phyloP scores from a whole-genome alignment of 1,284 basidiomycete species.

The Naganishia sp. region DNA sequence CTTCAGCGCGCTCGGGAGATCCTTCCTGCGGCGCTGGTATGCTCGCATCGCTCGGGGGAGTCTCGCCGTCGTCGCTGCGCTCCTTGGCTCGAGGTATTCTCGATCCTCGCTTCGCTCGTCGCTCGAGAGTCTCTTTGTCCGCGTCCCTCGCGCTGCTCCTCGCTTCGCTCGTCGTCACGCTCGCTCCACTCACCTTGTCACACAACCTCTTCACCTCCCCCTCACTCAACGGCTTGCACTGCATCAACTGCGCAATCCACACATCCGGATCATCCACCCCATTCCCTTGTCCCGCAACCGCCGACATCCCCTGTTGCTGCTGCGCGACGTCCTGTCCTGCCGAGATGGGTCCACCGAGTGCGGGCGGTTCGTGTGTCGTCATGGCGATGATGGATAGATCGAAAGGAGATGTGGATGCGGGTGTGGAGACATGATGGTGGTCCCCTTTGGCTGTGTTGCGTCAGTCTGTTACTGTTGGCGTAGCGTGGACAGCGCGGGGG shows the following conservation, averaged over 20 bases:
- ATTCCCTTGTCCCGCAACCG: background rate
- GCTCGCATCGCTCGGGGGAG: background rate
- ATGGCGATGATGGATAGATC: background rate
- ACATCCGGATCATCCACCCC: conserved; percentile 58
- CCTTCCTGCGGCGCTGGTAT: background rate
- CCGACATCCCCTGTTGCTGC: background rate
- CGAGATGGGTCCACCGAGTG: conserved; percentile 20
- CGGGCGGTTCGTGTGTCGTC: conserved; percentile 23
- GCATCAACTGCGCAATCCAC: conserved; percentile 96
- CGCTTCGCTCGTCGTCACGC: conserved; percentile 15
- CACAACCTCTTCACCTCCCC: conserved; percentile 96
- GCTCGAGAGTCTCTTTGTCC: background rate
- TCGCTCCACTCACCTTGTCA: conserved; percentile 99
- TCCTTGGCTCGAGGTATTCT: too few species aligned
- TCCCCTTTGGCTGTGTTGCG: background rate
- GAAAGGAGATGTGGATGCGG: background rate
- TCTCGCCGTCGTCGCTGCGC: background rate
- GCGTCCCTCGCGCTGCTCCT: background rate
- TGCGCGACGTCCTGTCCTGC: background rate
- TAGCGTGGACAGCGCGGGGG: background rate
- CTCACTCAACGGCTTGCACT: conserved; percentile 97
- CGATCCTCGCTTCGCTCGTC: background rate
- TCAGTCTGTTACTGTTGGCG: background rate
- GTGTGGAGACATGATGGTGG: background rate
- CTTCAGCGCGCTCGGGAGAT: conserved; percentile 1